Conservation (phyloP, 2,329 filamentous ascomycete species). For the Septoria petroselini region DNA sequence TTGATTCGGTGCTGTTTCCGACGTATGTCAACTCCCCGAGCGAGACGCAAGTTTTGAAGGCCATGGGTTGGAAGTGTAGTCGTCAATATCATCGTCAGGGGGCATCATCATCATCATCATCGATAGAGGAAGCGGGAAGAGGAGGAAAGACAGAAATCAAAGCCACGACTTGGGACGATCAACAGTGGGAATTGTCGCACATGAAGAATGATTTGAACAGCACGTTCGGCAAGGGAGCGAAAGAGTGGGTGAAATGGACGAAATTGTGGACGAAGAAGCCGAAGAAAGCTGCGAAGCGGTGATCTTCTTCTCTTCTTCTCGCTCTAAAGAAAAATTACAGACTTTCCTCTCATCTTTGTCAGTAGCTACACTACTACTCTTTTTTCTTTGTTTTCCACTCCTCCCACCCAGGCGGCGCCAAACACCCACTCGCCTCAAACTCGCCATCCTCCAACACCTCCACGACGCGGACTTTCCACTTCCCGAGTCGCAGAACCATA, state of each 20-base stretch:
- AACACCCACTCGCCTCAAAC: conserved; percentile 45
- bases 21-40: conserved; percentile 34
- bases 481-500: conserved; percentile 57
- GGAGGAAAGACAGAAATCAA: conserved; percentile 1
- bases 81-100: conserved; percentile 27
- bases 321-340: neutral
- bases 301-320: too few relatives aligned
- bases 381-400: neutral
- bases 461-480: conserved; percentile 59
- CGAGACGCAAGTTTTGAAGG: conserved; percentile 43
- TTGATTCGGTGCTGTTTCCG: conserved; percentile 39
- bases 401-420: neutral
- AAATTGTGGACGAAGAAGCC: conserved; percentile 36
- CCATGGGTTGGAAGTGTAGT: conserved; percentile 45
- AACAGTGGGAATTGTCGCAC: conserved; percentile 39
- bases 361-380: neutral
- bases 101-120: neutral
- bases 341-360: neutral
- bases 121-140: neutral
- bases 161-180: conserved; percentile 44
- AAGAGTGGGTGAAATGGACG: conserved; percentile 24
- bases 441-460: conserved; percentile 55
- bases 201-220: conserved; percentile 25
- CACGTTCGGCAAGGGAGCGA: conserved; percentile 20
- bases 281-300: conserved; percentile 32